Conservation (phyloP, 2,329 filamentous ascomycete species). For the Xylariaceae sp. region DNA sequence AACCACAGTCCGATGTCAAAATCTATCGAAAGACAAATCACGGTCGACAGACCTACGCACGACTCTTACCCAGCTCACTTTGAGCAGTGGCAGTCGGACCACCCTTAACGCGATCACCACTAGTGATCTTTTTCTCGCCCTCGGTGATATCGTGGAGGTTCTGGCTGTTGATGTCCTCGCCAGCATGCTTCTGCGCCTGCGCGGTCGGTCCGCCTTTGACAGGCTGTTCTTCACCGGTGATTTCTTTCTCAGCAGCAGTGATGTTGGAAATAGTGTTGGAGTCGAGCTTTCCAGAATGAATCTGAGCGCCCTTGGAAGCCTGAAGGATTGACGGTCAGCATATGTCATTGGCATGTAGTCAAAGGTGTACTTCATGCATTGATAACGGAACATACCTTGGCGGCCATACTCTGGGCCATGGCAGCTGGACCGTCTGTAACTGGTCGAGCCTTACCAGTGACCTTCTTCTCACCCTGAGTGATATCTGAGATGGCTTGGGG, state of each 20-base stretch:
- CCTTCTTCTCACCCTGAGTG: constrained; percentile 34
- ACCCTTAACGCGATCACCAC: constrained; percentile 27
- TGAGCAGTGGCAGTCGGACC: constrained; percentile 36
- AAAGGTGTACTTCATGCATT: not conserved
- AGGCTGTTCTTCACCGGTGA: constrained; percentile 32
- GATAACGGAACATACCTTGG: not conserved
- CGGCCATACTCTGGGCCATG: constrained; percentile 26
- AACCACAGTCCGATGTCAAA: no score
- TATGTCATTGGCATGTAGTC: not conserved
- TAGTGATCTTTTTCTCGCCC: constrained; percentile 36
- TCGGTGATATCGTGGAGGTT: constrained; percentile 36
- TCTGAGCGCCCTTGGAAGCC: not conserved
- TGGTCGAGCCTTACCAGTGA: constrained; percentile 28
- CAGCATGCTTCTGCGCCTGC: constrained; percentile 34
- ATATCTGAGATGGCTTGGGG: constrained; percentile 33
- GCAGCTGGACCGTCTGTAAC: constrained; percentile 32
- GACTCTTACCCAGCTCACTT: constrained; percentile 22
- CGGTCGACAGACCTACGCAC: not conserved
- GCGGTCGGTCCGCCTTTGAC: constrained; percentile 35
- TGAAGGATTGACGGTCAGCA: not conserved
- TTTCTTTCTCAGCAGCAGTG: constrained; percentile 33
- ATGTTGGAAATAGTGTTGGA: constrained; percentile 33
- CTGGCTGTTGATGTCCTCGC: constrained; percentile 27
- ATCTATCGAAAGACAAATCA: no score
- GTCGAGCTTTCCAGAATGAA: constrained; percentile 17